phyloP scores from a whole-genome alignment of 176 grass and related monocot species.

The Aegilops umbellulata region DNA sequence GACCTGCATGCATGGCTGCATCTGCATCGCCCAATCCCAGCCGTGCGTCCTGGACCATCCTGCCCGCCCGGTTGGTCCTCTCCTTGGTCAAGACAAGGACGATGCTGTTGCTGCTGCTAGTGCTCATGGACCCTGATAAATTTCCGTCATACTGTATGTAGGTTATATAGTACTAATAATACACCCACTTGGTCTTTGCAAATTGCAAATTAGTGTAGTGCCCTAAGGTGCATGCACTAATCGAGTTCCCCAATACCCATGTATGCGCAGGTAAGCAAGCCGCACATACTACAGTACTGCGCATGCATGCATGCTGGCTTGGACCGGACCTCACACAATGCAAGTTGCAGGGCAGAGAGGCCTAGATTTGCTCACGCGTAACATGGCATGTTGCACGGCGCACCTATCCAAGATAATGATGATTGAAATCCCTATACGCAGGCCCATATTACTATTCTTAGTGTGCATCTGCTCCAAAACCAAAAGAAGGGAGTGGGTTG shows the following conservation, averaged over 20 bases:
- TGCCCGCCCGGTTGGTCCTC: constrained; percentile 20
- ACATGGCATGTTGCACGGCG: constrained; percentile 44
- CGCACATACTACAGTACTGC: not conserved
- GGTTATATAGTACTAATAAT: not conserved
- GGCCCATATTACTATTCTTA: not conserved
- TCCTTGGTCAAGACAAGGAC: not conserved
- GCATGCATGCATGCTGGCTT: not conserved
- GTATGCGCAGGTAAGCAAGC: not conserved
- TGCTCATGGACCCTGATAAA: constrained; percentile 19
- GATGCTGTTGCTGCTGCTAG: constrained; percentile 10
- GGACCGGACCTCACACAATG: too few relatives aligned
- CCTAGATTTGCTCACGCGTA: constrained; percentile 43
- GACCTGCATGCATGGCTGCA: constrained; percentile 9
- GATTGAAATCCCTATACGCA: not conserved
- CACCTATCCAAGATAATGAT: not conserved
- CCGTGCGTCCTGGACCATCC: constrained; percentile 26
- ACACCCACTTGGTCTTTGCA: constrained; percentile 22
- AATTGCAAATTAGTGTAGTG: not conserved
- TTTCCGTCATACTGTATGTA: not conserved
- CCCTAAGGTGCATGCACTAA: not conserved
- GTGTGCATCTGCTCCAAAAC: not conserved
- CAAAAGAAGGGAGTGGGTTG: not conserved
- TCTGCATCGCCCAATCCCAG: not conserved
- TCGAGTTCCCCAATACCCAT: not conserved
- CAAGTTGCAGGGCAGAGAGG: constrained; percentile 28